phyloP scores from a whole-genome alignment of 116 monocot genomes.

The Trichopus zeylanicus region DNA sequence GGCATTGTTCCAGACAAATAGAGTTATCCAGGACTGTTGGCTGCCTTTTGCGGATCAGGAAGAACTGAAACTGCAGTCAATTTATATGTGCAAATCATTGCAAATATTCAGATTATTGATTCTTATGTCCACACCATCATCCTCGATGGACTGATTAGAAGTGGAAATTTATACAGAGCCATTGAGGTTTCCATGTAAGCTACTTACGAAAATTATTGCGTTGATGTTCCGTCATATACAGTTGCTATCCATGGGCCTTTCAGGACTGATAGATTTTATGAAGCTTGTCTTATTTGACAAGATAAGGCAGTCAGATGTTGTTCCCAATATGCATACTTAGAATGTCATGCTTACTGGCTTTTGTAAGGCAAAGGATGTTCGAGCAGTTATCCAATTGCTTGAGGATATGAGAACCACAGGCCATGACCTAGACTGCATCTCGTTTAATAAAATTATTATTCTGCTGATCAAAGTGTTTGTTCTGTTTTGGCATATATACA shows the following conservation, averaged over 20 bases:
- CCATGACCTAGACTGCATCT: slow-evolving; percentile 24
- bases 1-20: slow-evolving; percentile 50
- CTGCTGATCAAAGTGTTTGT: slow-evolving; percentile 24
- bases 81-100: slow-evolving; percentile 33
- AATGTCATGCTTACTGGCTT: slow-evolving; percentile 57
- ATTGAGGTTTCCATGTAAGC: slow-evolving; percentile 38
- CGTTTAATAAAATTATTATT: slow-evolving; percentile 27
- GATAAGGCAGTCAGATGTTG: slow-evolving; percentile 34
- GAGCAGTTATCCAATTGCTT: slow-evolving; percentile 25
- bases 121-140: slow-evolving; percentile 49
- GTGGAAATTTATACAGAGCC: slow-evolving; percentile 26
- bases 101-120: slow-evolving; percentile 26
- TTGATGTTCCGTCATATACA: slow-evolving; percentile 46
- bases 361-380: slow-evolving; percentile 25
- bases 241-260: slow-evolving; percentile 41
- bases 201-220: slow-evolving; percentile 15
- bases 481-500: slow-evolving; percentile 20
- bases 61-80: slow-evolving; percentile 28
- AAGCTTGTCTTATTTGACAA: slow-evolving; percentile 47
- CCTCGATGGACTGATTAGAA: slow-evolving; percentile 40
- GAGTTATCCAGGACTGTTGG: slow-evolving; percentile 43
- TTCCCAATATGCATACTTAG: slow-evolving; percentile 35
- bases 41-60: slow-evolving; percentile 30
- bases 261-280: slow-evolving; percentile 15
- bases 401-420: slow-evolving; percentile 27